A percentile compares a stretch with the other conserved stretches of the same genome.
Conservation (phyloP, 2,329 filamentous ascomycete genomes). For the Pyrenochaeta sp. region DNA sequence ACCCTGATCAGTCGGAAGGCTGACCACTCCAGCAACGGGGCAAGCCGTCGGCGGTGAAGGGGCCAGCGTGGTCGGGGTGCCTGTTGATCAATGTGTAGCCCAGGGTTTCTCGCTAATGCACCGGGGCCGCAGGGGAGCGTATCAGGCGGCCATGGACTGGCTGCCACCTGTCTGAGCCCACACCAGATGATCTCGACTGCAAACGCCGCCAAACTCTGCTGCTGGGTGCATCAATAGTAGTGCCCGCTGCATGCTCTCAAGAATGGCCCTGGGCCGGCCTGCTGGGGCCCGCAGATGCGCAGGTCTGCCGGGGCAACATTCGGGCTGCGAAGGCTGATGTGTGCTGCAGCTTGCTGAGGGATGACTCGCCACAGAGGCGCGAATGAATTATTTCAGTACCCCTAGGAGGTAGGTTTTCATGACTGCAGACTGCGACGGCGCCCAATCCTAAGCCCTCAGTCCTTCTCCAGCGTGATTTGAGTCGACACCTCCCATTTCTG, state of each 20-base stretch:
- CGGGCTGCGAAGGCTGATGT: constrained; percentile 31
- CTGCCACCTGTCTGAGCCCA: constrained; percentile 35
- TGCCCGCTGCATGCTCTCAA: not conserved
- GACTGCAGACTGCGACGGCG: constrained; percentile 21
- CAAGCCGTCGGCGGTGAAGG: constrained; percentile 42
- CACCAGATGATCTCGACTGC: constrained; percentile 27
- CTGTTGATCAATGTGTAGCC: constrained; percentile 36
- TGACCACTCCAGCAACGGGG: constrained; percentile 38
- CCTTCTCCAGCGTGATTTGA: constrained; percentile 70
- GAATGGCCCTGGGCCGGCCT: too few species aligned
- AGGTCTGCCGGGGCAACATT: constrained; percentile 22
- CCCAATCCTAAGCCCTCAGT: constrained; percentile 37
- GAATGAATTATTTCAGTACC: constrained; percentile 29
- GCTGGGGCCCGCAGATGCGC: too few species aligned
- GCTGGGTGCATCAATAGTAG: constrained; percentile 9
- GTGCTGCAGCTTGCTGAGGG: constrained; percentile 14
- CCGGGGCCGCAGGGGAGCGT: constrained; percentile 28
- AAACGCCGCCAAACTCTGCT: constrained; percentile 9
- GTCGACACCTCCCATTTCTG: constrained; percentile 93
- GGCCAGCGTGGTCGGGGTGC: constrained; percentile 28
- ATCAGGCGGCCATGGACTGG: constrained; percentile 36
- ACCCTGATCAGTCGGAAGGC: constrained; percentile 28
- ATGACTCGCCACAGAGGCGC: constrained; percentile 29
- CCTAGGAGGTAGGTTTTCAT: too few species aligned
- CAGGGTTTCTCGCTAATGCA: constrained; percentile 32